These are phyloP conservation scores for Herpetospermum pedunculosum DNA, from an alignment of 306 rosid genomes.

Conservation along the genomic window DNA sequence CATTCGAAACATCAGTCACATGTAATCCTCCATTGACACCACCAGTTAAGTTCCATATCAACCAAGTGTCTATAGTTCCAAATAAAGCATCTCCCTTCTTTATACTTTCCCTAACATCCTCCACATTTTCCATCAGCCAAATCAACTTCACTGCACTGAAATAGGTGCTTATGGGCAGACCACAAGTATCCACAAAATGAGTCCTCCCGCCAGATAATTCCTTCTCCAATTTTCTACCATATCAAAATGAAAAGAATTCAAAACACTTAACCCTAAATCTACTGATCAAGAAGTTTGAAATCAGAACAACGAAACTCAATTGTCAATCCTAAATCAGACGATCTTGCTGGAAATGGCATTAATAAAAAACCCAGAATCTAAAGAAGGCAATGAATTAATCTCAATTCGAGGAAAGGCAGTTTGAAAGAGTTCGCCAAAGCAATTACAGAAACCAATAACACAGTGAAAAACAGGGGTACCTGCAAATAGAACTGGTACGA, in stretches of 20 bases:
- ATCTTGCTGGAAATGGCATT: not conserved
- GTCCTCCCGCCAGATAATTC: conserved; percentile 63
- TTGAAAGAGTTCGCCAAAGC: not conserved
- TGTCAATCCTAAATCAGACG: not conserved
- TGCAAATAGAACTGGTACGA: conserved; percentile 71
- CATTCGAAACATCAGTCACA: conserved; percentile 80
- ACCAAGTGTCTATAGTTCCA: conserved; percentile 86
- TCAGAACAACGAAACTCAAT: not conserved
- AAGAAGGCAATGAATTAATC: not conserved
- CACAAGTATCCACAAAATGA: conserved; percentile 66
- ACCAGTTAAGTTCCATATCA: conserved; percentile 83
- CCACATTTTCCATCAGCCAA: conserved; percentile 80
- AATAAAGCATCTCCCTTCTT: conserved; percentile 63
- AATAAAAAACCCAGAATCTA: not conserved
- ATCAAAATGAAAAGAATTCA: not conserved
- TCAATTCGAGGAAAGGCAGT: not conserved
- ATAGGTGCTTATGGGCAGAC: conserved; percentile 78
- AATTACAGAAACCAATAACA: not conserved
- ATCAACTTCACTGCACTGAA: conserved; percentile 75
- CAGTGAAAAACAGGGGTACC: conserved; percentile 22
- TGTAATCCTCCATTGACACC: conserved; percentile 65
- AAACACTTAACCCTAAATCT: not conserved
- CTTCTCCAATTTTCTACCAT: conserved; percentile 59
- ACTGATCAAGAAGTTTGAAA: not conserved
- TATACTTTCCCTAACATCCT: conserved; percentile 41